These are phyloP conservation scores for Wickerhamiella allomyrinae DNA, from an alignment of 805 yeast genomes.

Conservation along the genomic window DNA sequence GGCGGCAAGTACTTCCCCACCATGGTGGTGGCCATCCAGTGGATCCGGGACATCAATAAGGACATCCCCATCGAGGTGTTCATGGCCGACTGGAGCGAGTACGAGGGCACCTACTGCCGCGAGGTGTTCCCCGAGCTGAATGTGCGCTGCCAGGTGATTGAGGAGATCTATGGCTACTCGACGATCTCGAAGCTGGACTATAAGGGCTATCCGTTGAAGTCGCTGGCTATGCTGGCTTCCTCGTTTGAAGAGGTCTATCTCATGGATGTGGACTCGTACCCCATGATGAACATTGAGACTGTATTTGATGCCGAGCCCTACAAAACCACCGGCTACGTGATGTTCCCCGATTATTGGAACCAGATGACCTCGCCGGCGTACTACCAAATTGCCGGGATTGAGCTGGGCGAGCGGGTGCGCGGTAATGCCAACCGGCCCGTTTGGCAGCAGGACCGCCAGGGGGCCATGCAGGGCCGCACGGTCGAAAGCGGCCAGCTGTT, in stretches of 20 bases:
- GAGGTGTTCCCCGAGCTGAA: slow-evolving; percentile 44
- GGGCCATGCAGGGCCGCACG: slow-evolving; percentile 53
- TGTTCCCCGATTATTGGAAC: slow-evolving; percentile 87
- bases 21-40: slow-evolving; percentile 47
- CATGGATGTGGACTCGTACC: slow-evolving; percentile 65
- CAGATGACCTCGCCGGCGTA: slow-evolving; percentile 64
- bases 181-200: slow-evolving; percentile 36
- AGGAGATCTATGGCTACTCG: slow-evolving; percentile 43
- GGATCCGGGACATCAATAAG: slow-evolving; percentile 46
- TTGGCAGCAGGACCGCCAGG: slow-evolving; percentile 47
- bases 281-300: slow-evolving; percentile 47
- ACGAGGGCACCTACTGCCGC: slow-evolving; percentile 58
- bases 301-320: slow-evolving; percentile 48
- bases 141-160: slow-evolving; percentile 54
- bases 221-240: slow-evolving; percentile 56
- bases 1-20: slow-evolving; percentile 70
- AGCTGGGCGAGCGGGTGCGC: slow-evolving; percentile 29
- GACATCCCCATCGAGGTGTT: slow-evolving; percentile 73
- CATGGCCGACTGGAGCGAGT: slow-evolving; percentile 56
- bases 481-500: slow-evolving; percentile 58
- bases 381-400: slow-evolving; percentile 51
- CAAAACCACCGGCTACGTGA: slow-evolving; percentile 33
- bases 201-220: slow-evolving; percentile 54
- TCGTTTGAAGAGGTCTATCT: slow-evolving; percentile 57
- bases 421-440: slow-evolving; percentile 20